Evolutionary conservation across 225 moss, liverwort and hornwort genomes (phyloP), one percentile per base, ranked within the genome.

Genomic region (Asterella californica): DNA sequence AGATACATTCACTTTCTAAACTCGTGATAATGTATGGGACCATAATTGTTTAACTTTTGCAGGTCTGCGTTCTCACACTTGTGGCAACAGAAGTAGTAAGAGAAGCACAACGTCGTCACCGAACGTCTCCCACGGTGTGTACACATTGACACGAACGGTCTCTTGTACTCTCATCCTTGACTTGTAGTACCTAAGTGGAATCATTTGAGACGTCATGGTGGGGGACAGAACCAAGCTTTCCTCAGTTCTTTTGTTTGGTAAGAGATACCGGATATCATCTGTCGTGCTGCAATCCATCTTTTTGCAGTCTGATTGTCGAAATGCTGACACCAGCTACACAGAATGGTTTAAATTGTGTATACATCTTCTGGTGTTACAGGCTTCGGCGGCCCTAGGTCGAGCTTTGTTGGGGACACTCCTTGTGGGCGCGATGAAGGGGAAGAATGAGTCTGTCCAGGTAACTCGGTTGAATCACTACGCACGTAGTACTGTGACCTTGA

Each of bases 341-440:
- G 8, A 18, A 62, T 25, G 25, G 21, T 3, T 49, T 50, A 29
- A 27, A 61, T 60, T 55, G 11, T 50, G 14, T 36, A 7, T 42
- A n/a, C 10, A 37, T 67, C 24, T 69, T 46, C 25, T 17, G 37
- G 55, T 78, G 55, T 49, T 82, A 50, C 62, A 99, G 97, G 97
- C 94, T 80, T 88, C 86, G 79, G 95, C 97, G 76, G 97, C 97
- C 29, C 84, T 99, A 76, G 97, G 97, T 55, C 93, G 97, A 79
- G 90, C 92, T 54, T 85, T 99, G 66, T 88, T 99, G 89, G 97
- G 94, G 74, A 90, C 94, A 36, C 91, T 99, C 83, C 97, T 99
- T 45, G 82, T 99, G 62, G 94, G 95, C 64, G 91, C 93, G 1
- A 89, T 99, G 79, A 99, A 99, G 85, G 97, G 92, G 74, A 86